Conservation (phyloP, 257 asterid genomes). For the Solanum sitiens region DNA sequence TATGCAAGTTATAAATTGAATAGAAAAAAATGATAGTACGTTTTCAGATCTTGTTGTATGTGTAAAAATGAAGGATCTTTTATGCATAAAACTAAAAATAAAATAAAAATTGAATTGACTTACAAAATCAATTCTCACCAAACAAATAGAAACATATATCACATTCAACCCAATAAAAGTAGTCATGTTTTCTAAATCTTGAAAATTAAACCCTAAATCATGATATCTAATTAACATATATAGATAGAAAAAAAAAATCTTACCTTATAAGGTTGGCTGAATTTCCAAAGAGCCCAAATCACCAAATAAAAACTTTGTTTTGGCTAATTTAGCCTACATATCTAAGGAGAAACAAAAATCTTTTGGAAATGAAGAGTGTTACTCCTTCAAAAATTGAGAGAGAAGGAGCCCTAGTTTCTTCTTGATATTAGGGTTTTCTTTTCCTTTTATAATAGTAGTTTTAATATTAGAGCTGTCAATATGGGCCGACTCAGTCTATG, state of each 20-base stretch:
- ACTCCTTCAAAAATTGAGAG: not conserved
- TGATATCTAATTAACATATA: not conserved
- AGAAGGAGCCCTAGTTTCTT: not conserved
- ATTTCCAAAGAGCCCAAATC: not conserved
- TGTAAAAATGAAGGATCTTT: not conserved
- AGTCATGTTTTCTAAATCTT: not conserved
- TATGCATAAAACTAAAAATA: not conserved
- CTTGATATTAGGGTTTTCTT: not conserved
- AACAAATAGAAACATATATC: not conserved
- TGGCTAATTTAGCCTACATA: not conserved
- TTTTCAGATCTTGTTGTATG: not conserved
- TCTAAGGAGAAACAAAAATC: not conserved
- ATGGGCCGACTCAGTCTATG: not conserved
- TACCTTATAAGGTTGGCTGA: not conserved
- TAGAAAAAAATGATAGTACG: not conserved
- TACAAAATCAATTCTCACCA: not conserved
- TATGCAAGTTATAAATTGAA: not conserved
- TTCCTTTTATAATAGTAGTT: too few species aligned
- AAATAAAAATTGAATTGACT: not conserved
- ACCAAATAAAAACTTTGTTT: not conserved
- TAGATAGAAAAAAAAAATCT: too few species aligned
- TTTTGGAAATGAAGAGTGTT: not conserved
- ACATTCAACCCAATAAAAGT: not conserved
- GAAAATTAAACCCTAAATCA: not conserved
- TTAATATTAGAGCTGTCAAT: not conserved